phyloP scores from a whole-genome alignment of 495 filamentous ascomycete species.

The Pseudoneurospora amorphoporcata region DNA sequence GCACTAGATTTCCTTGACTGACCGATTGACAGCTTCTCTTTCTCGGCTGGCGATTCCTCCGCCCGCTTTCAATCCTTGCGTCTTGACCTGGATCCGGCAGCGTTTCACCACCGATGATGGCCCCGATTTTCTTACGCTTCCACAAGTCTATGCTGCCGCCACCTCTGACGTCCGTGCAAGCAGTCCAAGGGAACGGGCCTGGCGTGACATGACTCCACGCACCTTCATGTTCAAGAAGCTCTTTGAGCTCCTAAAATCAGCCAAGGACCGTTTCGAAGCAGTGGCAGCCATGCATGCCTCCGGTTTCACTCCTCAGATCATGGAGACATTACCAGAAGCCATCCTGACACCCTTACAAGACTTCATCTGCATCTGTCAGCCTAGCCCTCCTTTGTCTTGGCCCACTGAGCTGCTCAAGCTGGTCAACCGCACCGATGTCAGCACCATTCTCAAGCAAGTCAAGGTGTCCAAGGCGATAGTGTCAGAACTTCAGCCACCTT shows the following conservation, averaged over 20 bases:
- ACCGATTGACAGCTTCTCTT: background rate
- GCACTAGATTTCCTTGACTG: background rate
- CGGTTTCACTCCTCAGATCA: conserved; percentile 43
- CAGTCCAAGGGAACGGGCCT: conserved; percentile 9
- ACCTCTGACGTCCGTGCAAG: background rate
- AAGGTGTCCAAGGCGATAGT: conserved; percentile 29
- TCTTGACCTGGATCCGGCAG: conserved; percentile 53
- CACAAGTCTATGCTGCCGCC: conserved; percentile 34
- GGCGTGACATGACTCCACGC: conserved; percentile 39
- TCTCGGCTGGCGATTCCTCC: conserved; percentile 46
- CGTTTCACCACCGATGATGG: conserved; percentile 43
- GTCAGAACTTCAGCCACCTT: conserved; percentile 37
- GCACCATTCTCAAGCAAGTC: conserved; percentile 49
- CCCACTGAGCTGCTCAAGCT: conserved; percentile 56
- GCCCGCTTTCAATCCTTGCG: conserved; percentile 43
- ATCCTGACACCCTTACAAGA: conserved; percentile 70
- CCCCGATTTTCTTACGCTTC: conserved; percentile 49
- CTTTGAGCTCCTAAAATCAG: conserved; percentile 28
- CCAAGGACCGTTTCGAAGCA: conserved; percentile 33
- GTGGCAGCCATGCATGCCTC: conserved; percentile 52
- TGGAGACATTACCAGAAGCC: conserved; percentile 79
- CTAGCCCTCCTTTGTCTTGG: conserved; percentile 71
- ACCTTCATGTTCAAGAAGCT: conserved; percentile 56
- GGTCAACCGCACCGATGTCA: conserved; percentile 73
- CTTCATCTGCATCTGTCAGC: conserved; percentile 72